Conservation (phyloP, 1,284 basidiomycete genomes). For the Puccinia brachypodii region DNA sequence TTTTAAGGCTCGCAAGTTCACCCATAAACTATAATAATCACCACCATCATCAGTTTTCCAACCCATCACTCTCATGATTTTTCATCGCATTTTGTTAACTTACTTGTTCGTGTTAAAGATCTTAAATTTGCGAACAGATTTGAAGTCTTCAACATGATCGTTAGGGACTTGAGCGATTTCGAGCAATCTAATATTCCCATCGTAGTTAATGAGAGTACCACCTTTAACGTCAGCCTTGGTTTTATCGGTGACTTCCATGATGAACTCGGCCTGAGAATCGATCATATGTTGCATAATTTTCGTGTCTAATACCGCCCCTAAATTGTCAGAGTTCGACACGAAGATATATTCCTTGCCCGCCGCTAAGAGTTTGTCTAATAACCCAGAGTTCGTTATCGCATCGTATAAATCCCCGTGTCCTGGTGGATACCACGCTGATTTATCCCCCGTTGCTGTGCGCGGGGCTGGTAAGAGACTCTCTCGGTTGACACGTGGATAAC, state of each 20-base stretch:
- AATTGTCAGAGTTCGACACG: constrained; percentile 98
- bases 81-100: background rate
- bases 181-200: constrained; percentile 87
- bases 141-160: constrained; percentile 98
- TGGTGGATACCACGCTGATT: constrained; percentile 97
- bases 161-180: constrained; percentile 98
- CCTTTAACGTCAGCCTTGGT: constrained; percentile 99
- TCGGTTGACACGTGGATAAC: constrained; percentile 96
- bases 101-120: constrained; percentile 66
- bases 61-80: too few species aligned
- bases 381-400: constrained; percentile 87
- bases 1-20: constrained; percentile 87
- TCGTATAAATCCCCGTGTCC: constrained; percentile 98
- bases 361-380: constrained; percentile 88
- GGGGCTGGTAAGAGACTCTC: constrained; percentile 90
- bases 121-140: constrained; percentile 68
- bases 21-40: constrained; percentile 91
- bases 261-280: constrained; percentile 58
- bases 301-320: constrained; percentile 86
- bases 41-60: background rate
- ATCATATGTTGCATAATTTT: constrained; percentile 75
- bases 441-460: constrained; percentile 80
- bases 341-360: constrained; percentile 99
- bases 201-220: constrained; percentile 82
- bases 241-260: constrained; percentile 84